Base-by-base conservation (phyloP, 106 monocot genomes). In the Hemerocallis citrina region DNA sequence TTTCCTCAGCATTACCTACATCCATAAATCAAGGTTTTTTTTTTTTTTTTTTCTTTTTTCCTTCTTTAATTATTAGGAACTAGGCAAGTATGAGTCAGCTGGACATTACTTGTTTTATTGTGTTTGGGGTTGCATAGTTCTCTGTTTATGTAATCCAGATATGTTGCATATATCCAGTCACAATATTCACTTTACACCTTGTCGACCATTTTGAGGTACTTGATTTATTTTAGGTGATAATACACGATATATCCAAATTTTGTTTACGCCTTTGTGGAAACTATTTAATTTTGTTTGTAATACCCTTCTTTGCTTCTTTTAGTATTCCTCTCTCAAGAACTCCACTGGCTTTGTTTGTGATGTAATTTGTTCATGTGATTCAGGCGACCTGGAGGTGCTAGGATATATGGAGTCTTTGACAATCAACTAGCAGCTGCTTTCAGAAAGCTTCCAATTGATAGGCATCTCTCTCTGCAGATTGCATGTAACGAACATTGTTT, bases 331-430 rank as follows among this genome's bases (percentile, higher is more conserved):
- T 54, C 16, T 16, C 15, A 54, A 32, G 29, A 54, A 20, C 32
- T 54, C 12, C 23, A 31, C 28, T 41, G 28, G 42, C 12, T 45
- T 12, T 29, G 19, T 42, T 73, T 19, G 65, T 17, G 24, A 44
- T 17, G 0, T 1, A 10, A 55, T 27, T 37, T 12, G 37, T 31
- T 69, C 30, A 15, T 32, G 50, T 57, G 24, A 17, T 20, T n/a
- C 71, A 88, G 88, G 59, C 83, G 88, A 34, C 71, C 88, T 45
- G 88, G 88, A 38, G 88, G 88, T 65, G 88, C 83, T 77, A 68
- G 76, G 61, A 83, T 88, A 58, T 88, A 88, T 76, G 79, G 83
- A 36, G 83, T 88, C 65, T 88, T 88, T 65, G 88, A 88, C 63
- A 88, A 83, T 60, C 88, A 88, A 55, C 77, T 88, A 10, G 83